Evolutionary conservation across 306 rosid genomes (phyloP).

Genomic region (Cicer cuneatum): DNA sequence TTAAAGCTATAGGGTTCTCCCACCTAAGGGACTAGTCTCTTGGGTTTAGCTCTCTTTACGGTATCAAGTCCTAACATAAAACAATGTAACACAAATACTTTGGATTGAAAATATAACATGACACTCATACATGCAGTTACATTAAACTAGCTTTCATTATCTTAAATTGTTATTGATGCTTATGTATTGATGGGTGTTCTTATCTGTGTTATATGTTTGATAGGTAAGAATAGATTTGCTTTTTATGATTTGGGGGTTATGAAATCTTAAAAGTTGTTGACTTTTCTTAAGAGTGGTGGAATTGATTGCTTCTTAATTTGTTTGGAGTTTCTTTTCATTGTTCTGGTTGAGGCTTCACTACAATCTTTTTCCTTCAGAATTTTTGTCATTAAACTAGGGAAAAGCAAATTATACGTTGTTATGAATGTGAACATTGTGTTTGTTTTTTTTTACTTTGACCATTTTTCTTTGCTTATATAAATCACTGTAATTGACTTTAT

Average conservation of each 20-base stretch:
- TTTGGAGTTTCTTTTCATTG: background rate
- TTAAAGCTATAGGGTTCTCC: no score
- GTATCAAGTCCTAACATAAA: no score
- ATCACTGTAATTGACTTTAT: slow-evolving; percentile 1
- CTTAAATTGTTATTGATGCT: no score
- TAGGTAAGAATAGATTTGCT: background rate
- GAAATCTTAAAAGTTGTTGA: slow-evolving; percentile 30
- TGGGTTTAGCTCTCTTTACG: no score
- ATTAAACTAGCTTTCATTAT: no score
- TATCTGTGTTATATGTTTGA: no score
- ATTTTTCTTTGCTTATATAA: slow-evolving; percentile 18
- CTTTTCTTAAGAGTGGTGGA: slow-evolving; percentile 2
- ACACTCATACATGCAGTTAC: no score
- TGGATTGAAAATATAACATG: no score
- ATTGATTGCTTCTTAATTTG: background rate
- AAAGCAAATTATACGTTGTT: background rate
- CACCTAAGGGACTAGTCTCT: no score
- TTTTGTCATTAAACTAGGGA: background rate
- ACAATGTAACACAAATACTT: no score
- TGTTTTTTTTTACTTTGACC: slow-evolving; percentile 37
- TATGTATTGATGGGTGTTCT: no score
- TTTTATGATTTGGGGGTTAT: background rate
- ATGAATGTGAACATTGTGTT: slow-evolving; percentile 6
- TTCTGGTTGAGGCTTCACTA: slow-evolving; percentile 17
- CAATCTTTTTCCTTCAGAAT: no score